Base-by-base conservation (phyloP, 2,329 filamentous ascomycete genomes). In the Aspergillus ustus region DNA sequence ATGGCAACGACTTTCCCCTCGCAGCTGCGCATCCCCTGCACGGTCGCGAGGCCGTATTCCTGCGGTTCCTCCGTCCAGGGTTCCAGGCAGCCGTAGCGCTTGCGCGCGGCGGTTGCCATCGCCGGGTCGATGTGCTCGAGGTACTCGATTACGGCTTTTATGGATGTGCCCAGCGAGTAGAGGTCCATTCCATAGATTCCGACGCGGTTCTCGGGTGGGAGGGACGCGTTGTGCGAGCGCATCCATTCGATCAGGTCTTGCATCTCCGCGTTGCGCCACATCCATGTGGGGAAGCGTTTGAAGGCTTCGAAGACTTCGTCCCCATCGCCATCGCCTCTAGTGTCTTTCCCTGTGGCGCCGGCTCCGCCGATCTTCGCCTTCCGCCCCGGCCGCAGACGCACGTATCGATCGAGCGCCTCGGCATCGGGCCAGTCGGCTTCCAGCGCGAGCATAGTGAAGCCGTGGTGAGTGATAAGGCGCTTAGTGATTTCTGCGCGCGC, bases 371-470 rank as follows among this genome's bases (percentile, higher is more conserved):
- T 64, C 43, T 70, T 62, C 34, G 71, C 70, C 64, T 77, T 68
- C 20, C 72, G 68, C 29, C 78, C 70, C 15, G 80, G 78, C 15
- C 80, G 76, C 53, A 78, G 75, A 7, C 83, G 78, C 15, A 84
- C 81, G 57, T 84, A 84, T 48, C 80, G 76, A 63, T 85, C 83
- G 34, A 85, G 75, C 2, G 75, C 74, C 63, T 83, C 81, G 29
- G 81, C 81, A 64, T 85, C 83, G 1, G 83, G 83, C 83, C 82
- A 85, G 73, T 85, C 83, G 20, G 79, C 81, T 69, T 85, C 83
- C 7, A 84, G 74, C 22, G 81, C 81, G 8, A 85, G 77, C 49
- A 81, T 80, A 43, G 78, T 83, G 72, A 82, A 84, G 54, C 81
- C 82, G 65, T 85, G 82, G 44, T 80, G 66, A 7, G 77, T 63